phyloP scores from a whole-genome alignment of 352 stramenopile species.

The Phytophthora fragariae region DNA sequence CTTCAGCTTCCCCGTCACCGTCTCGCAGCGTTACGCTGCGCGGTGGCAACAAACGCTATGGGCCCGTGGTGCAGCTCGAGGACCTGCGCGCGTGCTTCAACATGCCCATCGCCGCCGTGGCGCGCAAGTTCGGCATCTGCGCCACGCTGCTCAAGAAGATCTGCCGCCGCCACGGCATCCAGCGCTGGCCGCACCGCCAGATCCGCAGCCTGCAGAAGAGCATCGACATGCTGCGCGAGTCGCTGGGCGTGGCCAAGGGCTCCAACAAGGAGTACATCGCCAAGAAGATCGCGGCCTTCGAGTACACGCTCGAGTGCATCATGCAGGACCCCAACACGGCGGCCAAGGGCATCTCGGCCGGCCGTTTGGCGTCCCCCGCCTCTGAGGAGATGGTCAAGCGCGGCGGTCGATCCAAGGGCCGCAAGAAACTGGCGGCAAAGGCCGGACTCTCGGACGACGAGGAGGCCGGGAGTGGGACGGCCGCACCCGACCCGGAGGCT shows the following conservation, averaged over 20 bases:
- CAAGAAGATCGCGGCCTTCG: conserved; percentile 85
- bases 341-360: conserved; percentile 74
- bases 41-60: conserved; percentile 61
- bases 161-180: conserved; percentile 82
- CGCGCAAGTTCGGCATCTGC: conserved; percentile 86
- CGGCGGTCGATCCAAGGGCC: conserved; percentile 51
- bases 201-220: conserved; percentile 87
- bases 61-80: conserved; percentile 74
- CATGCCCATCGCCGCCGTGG: conserved; percentile 84
- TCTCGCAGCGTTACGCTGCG: conserved; percentile 20
- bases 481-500: conserved; percentile 18
- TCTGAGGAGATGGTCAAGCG: conserved; percentile 72
- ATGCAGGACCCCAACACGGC: conserved; percentile 84
- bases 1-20: neutral
- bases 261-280: conserved; percentile 83
- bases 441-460: conserved; percentile 61
- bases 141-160: conserved; percentile 90
- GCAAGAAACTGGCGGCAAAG: conserved; percentile 40
- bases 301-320: conserved; percentile 85
- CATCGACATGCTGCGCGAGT: conserved; percentile 84
- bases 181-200: conserved; percentile 85
- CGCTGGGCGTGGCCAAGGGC: conserved; percentile 72
- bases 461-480: conserved; percentile 31
- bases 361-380: conserved; percentile 61
- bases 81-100: conserved; percentile 85